These are phyloP conservation scores for Trichoderma sp. DNA, from an alignment of 2,329 filamentous ascomycete genomes.

Conservation along the genomic window DNA sequence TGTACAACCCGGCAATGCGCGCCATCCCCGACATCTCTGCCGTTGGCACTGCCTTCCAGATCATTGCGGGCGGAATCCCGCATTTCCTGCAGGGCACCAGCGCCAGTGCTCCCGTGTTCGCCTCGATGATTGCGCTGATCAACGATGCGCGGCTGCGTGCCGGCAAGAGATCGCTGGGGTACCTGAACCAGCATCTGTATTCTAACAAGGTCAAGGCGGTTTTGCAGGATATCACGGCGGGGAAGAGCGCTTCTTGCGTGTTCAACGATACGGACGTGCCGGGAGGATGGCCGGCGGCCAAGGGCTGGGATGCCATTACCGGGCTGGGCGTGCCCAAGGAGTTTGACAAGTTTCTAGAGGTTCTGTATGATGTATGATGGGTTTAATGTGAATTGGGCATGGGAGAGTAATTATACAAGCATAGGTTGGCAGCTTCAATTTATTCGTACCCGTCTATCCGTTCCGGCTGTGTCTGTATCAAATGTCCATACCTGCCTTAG, in stretches of 20 bases:
- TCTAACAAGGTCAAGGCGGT: slow-evolving; percentile 34
- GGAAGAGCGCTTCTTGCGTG: slow-evolving; percentile 40
- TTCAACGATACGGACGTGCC: slow-evolving; percentile 32
- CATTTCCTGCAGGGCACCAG: slow-evolving; percentile 42
- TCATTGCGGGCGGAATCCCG: slow-evolving; percentile 31
- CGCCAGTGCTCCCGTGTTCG: slow-evolving; percentile 53
- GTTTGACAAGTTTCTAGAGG: slow-evolving; percentile 38
- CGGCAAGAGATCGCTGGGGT: slow-evolving; percentile 50
- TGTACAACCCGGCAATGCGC: slow-evolving; percentile 46
- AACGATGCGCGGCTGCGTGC: slow-evolving; percentile 51
- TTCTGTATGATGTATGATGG: slow-evolving; percentile 23
- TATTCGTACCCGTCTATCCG: no score
- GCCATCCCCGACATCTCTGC: slow-evolving; percentile 51
- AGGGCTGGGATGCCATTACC: slow-evolving; percentile 49
- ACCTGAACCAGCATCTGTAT: slow-evolving; percentile 51
- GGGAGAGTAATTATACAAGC: not conserved
- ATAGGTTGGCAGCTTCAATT: not conserved
- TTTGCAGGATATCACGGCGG: slow-evolving; percentile 42
- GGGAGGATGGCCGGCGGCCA: slow-evolving; percentile 43
- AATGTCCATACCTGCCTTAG: no score
- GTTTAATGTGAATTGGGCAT: not conserved
- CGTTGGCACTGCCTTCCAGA: slow-evolving; percentile 56
- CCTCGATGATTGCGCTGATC: slow-evolving; percentile 51
- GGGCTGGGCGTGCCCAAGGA: slow-evolving; percentile 48
- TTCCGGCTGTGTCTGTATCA: no score